These are phyloP conservation scores for Aureobasidium melanogenum DNA, from an alignment of 2,329 filamentous ascomycete species.

Conservation along the genomic window DNA sequence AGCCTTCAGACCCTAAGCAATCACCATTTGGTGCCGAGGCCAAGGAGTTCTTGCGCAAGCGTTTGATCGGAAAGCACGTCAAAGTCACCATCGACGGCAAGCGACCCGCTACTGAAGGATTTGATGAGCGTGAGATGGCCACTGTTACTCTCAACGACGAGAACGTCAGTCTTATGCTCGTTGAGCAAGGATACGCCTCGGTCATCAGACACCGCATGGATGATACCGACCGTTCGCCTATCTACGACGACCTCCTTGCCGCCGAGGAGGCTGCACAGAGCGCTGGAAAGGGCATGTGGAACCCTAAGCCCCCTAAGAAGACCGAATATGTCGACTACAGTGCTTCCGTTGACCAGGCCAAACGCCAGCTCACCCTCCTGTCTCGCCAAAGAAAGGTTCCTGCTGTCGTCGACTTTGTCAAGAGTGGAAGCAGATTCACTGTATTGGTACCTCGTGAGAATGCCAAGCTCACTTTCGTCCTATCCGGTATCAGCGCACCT, in stretches of 20 bases:
- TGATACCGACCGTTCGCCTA: conserved; percentile 84
- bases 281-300: conserved; percentile 92
- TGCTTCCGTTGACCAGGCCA: conserved; percentile 87
- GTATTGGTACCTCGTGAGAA: conserved; percentile 86
- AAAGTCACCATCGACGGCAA: conserved; percentile 82
- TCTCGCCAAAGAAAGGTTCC: conserved; percentile 88
- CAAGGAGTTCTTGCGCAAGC: conserved; percentile 92
- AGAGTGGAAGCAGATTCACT: conserved; percentile 91
- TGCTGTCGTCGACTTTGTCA: conserved; percentile 92
- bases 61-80: conserved; percentile 91
- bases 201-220: conserved; percentile 94
- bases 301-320: conserved; percentile 72
- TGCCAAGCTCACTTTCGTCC: conserved; percentile 87
- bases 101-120: conserved; percentile 80
- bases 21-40: conserved; percentile 84
- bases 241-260: conserved; percentile 81
- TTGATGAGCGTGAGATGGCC: conserved; percentile 89
- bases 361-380: conserved; percentile 80
- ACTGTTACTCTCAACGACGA: conserved; percentile 76
- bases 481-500: conserved; percentile 86
- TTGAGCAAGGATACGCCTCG: conserved; percentile 88
- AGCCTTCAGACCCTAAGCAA: conserved; percentile 76
- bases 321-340: conserved; percentile 85
- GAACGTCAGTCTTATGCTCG: conserved; percentile 73
- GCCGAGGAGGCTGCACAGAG: conserved; percentile 76